Percentiles rank a stretch among this genome's conserved stretches.
These are phyloP conservation scores for Vachellia collinsii DNA, from an alignment of 306 rosid genomes.

Conservation along the genomic window DNA sequence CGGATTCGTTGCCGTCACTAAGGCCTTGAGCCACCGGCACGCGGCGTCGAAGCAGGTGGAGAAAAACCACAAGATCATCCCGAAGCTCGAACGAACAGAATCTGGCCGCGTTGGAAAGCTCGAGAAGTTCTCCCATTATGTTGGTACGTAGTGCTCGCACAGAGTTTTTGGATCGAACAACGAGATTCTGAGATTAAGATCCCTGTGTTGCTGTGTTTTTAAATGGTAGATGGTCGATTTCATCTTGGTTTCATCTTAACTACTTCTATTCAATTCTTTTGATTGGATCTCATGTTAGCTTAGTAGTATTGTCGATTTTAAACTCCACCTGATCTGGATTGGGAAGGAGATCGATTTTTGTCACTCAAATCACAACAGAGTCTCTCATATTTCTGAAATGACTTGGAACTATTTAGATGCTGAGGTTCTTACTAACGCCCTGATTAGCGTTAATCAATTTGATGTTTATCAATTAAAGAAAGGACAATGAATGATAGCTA, in stretches of 20 bases:
- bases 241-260: neutral
- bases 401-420: neutral
- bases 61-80: conserved; percentile 40
- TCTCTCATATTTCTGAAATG: neutral
- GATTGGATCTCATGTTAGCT: neutral
- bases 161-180: neutral
- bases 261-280: neutral
- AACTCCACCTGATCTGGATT: neutral
- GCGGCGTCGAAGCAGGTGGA: conserved; percentile 7
- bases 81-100: conserved; percentile 45
- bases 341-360: neutral
- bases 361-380: no score
- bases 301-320: neutral
- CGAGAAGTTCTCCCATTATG: conserved; percentile 77
- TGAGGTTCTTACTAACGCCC: neutral
- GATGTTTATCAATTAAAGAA: neutral
- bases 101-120: conserved; percentile 64
- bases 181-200: neutral
- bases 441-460: neutral
- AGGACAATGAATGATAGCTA: neutral
- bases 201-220: neutral
- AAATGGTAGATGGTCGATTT: neutral
- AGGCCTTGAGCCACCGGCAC: conserved; percentile 25
- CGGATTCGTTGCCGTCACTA: conserved; percentile 43
- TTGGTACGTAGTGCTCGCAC: conserved; percentile 46